Evolutionary conservation across 2,329 filamentous ascomycete genomes (phyloP), one percentile per base, ranked within the genome.

Genomic region (Penicillium sp.): DNA sequence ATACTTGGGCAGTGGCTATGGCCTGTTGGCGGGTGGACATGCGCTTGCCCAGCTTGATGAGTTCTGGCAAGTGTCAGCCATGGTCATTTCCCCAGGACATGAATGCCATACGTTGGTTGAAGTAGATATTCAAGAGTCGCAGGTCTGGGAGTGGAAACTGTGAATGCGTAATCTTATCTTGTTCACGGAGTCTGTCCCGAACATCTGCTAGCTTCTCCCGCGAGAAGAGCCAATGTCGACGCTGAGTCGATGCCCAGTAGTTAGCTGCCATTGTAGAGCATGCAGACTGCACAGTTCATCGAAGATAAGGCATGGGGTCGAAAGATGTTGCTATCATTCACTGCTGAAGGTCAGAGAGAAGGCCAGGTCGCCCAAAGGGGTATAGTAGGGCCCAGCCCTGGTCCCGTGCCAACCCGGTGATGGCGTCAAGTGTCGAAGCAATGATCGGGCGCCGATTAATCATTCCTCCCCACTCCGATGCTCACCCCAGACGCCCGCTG

Each of bases 211-310:
- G 77, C 62, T 90, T 81, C 47, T 88, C 82, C 59, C 87, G 85
- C 32, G 87, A 84, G 67, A 94, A 95, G 41, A 87, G 85, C 93
- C 93, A 98, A 71, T 86, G 80, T 54, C 82, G 84, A 54, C 84
- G 80, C 70, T 98, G 93, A 17, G 88, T 93, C 39, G 93, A 97
- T 50, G 88, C 85, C 90, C 90, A 98, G 72, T 91, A 98, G 69
- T 91, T 96, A 62, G 90, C 87, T 21, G 91, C 87, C 91, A 96
- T 96, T 6, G 38, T 35, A 28, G 23, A 29, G 15, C 32, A 25
- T 35, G 38, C 18, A 15, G 25, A 27, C 11, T n/a, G 10, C 4
- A 9, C 25, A 27, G 11, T 23, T 7, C 21, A n/a, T n/a, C n/a
- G n/a, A n/a, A n/a, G n/a, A n/a, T n/a, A n/a, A n/a, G n/a, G n/a